Base-by-base conservation (phyloP, 2,329 filamentous ascomycete species). In the Blumeria hordei region DNA sequence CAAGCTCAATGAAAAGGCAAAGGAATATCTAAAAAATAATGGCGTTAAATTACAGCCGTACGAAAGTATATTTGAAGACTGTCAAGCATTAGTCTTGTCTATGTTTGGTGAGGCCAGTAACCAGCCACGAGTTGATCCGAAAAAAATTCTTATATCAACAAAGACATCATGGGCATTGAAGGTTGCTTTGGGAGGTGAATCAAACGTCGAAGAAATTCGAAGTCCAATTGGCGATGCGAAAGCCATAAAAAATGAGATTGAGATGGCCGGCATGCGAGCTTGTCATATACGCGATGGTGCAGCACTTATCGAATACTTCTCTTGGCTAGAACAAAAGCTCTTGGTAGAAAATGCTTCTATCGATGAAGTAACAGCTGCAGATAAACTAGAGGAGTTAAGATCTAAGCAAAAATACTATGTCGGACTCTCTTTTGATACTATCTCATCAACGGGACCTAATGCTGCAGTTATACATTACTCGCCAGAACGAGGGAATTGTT, bases 391-490 rank as follows among this genome's bases (percentile, higher is more conserved):
- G 66, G 74, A 78, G 58, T 72, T 88, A 52, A 78, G 87, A 55
- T 74, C 76, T 44, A 75, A 75, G 63, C 73, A 80, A 55, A 69
- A 88, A 56, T 73, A 85, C 59, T 98, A 88, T 66, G 85, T 85
- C 53, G 92, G 92, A 6, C 74, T 96, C 14, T 95, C 88, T 0
- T 98, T 98, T 64, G 81, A 88, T 60, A 96, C 92, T 1, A 98
- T 98, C 58, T 96, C 90, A 0, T 94, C 88, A 0, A 95, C 88
- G 0, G 92, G 92, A 2, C 71, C 90, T 1, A 61, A 63, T 66
- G 92, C 88, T 56, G 92, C 92, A 5, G 77, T 98, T 11, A 98
- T 98, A 56, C 92, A 98, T 67, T 98, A 98, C 72, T 85, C 83
- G 61, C 88, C 92, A 0, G 85, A 94, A 64, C 79, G 76, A 55